phyloP scores from a whole-genome alignment of 306 rosid genomes.

The Acacia acuminata region DNA sequence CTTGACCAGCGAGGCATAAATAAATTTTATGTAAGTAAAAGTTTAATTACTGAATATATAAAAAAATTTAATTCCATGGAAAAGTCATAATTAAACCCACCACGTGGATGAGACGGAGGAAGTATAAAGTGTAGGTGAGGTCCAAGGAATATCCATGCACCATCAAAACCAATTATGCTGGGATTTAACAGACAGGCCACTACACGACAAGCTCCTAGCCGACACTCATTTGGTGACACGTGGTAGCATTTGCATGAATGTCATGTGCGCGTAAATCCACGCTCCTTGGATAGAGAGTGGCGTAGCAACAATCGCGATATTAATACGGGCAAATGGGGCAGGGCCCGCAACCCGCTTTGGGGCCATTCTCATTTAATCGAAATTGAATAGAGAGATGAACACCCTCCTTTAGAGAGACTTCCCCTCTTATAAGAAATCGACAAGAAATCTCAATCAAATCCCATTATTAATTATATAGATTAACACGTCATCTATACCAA shows the following conservation, averaged over 20 bases:
- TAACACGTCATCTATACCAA: neutral
- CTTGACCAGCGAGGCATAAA: neutral
- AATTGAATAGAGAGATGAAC: neutral
- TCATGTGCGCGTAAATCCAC: slow-evolving; percentile 13
- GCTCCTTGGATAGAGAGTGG: slow-evolving; percentile 1
- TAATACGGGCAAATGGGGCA: neutral
- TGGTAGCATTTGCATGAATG: slow-evolving; percentile 2
- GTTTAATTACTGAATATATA: too few species aligned
- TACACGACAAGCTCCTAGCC: neutral
- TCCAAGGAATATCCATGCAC: slow-evolving; percentile 4
- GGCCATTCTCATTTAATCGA: neutral
- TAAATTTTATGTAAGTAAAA: neutral
- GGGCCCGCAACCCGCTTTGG: slow-evolving; percentile 9
- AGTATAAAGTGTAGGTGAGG: neutral
- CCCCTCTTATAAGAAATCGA: slow-evolving; percentile 14
- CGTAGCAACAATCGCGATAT: neutral
- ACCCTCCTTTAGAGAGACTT: neutral
- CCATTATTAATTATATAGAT: neutral
- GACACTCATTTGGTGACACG: slow-evolving; percentile 20
- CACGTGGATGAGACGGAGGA: neutral
- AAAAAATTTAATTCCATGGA: neutral
- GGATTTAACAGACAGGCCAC: slow-evolving; percentile 73
- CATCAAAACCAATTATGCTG: slow-evolving; percentile 45
- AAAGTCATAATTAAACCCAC: neutral
- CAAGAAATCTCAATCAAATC: neutral